Evolutionary conservation across 2,329 filamentous ascomycete species (phyloP), one percentile per base, ranked within the genome.

Genomic region (Diaporthe sp.): DNA sequence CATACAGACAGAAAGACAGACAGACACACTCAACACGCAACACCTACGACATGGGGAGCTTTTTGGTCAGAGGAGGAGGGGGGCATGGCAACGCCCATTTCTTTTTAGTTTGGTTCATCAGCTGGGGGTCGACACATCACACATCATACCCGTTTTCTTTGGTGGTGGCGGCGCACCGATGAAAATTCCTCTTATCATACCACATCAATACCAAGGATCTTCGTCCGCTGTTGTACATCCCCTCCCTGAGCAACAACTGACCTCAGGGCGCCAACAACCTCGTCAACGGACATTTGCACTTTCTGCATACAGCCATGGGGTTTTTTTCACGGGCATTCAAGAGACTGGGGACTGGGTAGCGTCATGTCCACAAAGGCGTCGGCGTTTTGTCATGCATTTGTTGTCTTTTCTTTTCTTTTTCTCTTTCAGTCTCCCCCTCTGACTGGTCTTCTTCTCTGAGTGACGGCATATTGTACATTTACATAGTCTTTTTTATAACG

Each of bases 381-480:
- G 60, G 68, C 46, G 58, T 74, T 68, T 51, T 74, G 46, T 44
- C 71, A 42, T 65, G 61, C 44, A 53, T 44, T 42, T 67, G 13
- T 72, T 53, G n/a, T 17, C 61, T 42, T 65, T 22, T 25, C 46
- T 49, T 57, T 31, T 62, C 5, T 31, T 31, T 4, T 49, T 42
- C 42, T 22, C n/a, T 8, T 65, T 39, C 42, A 49, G 13, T 42
- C 57, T 49, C 17, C 25, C n/a, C 37, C 60, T 46, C 42, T 25
- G n/a, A 37, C 49, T 42, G 68, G 68, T 72, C 42, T 72, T 57
- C 90, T 86, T 73, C 71, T 65, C 34, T 42, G 58, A 73, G 51
- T 73, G 71, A 73, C 39, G 58, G 61, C 61, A 73, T 46, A 65
- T 55, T 73, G 71, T 73, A 73, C 42, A 55, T 57, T 73, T 57